A percentile compares a stretch with the other conserved stretches of the same genome.
phyloP scores from a whole-genome alignment of 1,284 basidiomycete species.

The Lignosus rhinocerotis region DNA sequence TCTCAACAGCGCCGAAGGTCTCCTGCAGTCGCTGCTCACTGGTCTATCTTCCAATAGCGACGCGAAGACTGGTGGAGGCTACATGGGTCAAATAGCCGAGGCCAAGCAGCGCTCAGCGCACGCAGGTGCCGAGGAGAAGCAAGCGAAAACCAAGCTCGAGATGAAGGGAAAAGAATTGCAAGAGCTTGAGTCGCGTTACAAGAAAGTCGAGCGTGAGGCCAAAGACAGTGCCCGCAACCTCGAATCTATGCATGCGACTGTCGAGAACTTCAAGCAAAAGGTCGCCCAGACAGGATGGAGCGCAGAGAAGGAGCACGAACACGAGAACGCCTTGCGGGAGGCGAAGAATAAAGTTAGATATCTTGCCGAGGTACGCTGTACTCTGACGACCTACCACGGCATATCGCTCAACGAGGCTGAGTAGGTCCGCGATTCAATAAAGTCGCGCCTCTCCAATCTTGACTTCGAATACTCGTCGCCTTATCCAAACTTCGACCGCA shows the following conservation, averaged over 20 bases:
- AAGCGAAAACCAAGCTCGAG: slow-evolving; percentile 75
- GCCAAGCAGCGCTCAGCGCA: slow-evolving; percentile 78
- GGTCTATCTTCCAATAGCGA: slow-evolving; percentile 73
- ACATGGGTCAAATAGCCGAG: slow-evolving; percentile 95
- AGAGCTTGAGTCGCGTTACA: slow-evolving; percentile 77
- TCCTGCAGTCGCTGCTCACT: slow-evolving; percentile 94
- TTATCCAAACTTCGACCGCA: slow-evolving; percentile 80
- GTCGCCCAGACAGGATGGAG: slow-evolving; percentile 78
- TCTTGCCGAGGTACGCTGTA: slow-evolving; percentile 63
- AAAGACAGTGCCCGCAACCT: slow-evolving; percentile 76
- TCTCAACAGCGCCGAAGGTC: slow-evolving; percentile 81
- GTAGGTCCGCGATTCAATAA: slow-evolving; percentile 74
- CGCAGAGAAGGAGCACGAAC: slow-evolving; percentile 69
- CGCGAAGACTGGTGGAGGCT: slow-evolving; percentile 81
- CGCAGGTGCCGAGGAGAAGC: slow-evolving; percentile 84
- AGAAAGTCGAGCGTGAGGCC: slow-evolving; percentile 83
- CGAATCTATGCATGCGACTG: slow-evolving; percentile 58
- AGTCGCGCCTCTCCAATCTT: slow-evolving; percentile 69
- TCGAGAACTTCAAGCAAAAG: slow-evolving; percentile 57
- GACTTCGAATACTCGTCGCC: slow-evolving; percentile 88
- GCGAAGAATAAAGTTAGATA: slow-evolving; percentile 60
- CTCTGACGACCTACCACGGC: not conserved
- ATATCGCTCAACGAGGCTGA: not conserved
- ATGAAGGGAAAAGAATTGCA: slow-evolving; percentile 85
- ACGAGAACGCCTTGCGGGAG: slow-evolving; percentile 57